Conservation (phyloP, 768 basidiomycete genomes). For the Rhizopogon vinicolor region DNA sequence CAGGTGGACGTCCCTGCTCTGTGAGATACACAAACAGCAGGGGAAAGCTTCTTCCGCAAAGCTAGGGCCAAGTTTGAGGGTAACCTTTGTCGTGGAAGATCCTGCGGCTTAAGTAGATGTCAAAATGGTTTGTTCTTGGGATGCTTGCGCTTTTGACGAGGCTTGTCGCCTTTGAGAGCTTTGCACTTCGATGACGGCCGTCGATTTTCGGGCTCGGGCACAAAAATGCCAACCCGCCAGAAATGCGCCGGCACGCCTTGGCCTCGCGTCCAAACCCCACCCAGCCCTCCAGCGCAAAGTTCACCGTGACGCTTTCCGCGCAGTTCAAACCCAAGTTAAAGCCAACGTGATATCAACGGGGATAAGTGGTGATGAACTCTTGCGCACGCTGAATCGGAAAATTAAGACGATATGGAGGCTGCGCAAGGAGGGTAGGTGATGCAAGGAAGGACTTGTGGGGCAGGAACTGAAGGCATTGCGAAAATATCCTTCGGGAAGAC, state of each 20-base stretch:
- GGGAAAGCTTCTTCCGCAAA: slow-evolving; percentile 57
- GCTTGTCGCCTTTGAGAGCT: slow-evolving; percentile 23
- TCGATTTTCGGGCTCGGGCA: neutral
- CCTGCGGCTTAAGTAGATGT: slow-evolving; percentile 9
- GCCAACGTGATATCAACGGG: slow-evolving; percentile 92
- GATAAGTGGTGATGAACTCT: slow-evolving; percentile 96
- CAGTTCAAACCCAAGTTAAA: slow-evolving; percentile 95
- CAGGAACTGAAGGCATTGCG: slow-evolving; percentile 87
- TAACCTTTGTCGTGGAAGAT: slow-evolving; percentile 45
- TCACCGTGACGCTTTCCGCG: slow-evolving; percentile 78
- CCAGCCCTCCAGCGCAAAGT: slow-evolving; percentile 96
- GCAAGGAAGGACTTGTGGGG: slow-evolving; percentile 95
- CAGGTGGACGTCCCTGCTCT: slow-evolving; percentile 41
- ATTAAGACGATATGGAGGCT: slow-evolving; percentile 79
- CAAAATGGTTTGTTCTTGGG: slow-evolving; percentile 8
- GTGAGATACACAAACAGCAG: slow-evolving; percentile 65
- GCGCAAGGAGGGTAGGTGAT: slow-evolving; percentile 79
- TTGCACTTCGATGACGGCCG: slow-evolving; percentile 35
- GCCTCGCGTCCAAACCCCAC: slow-evolving; percentile 82
- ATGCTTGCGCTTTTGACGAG: slow-evolving; percentile 20
- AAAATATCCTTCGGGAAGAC: slow-evolving; percentile 84
- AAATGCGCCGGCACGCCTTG: slow-evolving; percentile 68
- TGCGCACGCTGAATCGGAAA: slow-evolving; percentile 86
- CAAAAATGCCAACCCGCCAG: slow-evolving; percentile 50
- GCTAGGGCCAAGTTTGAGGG: slow-evolving; percentile 62